Evolutionary conservation across 306 rosid species (phyloP).

Genomic region (Potentilla sterilis): DNA sequence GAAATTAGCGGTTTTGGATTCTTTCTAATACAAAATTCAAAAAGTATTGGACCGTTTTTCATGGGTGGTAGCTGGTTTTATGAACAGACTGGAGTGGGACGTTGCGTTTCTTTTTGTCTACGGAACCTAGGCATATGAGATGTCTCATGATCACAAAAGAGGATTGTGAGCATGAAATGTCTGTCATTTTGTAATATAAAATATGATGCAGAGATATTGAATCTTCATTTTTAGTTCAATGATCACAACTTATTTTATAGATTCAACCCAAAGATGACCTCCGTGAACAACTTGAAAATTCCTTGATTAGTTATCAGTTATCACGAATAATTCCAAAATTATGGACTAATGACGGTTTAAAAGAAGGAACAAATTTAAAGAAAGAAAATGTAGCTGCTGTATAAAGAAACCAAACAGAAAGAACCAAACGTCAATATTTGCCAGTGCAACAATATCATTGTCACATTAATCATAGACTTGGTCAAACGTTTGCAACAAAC

Average conservation of each 20-base stretch:
- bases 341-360: background rate
- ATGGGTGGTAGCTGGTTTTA: background rate
- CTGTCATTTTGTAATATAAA: background rate
- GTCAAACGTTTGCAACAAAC: background rate
- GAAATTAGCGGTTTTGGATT: background rate
- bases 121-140: background rate
- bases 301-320: too few species aligned
- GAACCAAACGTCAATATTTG: background rate
- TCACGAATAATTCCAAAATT: too few species aligned
- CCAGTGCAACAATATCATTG: conserved; percentile 8
- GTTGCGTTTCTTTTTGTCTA: conserved; percentile 1
- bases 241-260: background rate
- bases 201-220: background rate
- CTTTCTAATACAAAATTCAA: background rate
- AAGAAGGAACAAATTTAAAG: background rate
- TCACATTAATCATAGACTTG: background rate
- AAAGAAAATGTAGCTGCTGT: background rate
- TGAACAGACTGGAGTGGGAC: background rate
- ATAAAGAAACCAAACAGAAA: background rate
- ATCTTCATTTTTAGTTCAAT: background rate
- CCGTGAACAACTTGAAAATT: too few species aligned
- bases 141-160: background rate
- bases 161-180: background rate
- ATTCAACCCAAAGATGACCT: background rate
- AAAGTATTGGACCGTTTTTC: background rate